Evolutionary conservation across 768 basidiomycete species (phyloP).

Genomic region (Lentinula detonsa): DNA sequence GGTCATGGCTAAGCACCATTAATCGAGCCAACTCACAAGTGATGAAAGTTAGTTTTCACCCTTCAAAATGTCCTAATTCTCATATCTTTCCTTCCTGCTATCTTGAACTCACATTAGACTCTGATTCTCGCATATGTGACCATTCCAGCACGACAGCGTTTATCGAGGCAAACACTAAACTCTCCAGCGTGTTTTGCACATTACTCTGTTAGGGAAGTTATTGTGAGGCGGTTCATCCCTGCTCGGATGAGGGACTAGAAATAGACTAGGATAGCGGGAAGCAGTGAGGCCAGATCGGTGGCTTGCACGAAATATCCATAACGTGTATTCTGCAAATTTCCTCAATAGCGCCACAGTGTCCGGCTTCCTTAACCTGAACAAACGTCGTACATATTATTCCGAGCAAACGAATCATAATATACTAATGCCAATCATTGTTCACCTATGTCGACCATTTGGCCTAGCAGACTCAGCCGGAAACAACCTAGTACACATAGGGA

Average conservation of each 20-base stretch:
- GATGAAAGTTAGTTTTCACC: constrained; percentile 63
- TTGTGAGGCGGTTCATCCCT: constrained; percentile 80
- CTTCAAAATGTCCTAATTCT: no score
- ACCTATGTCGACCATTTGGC: no score
- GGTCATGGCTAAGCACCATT: constrained; percentile 96
- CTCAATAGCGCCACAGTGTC: no score
- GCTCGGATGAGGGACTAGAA: constrained; percentile 83
- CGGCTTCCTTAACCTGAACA: no score
- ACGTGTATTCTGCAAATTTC: no score
- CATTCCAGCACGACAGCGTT: constrained; percentile 69
- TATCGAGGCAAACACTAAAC: constrained; percentile 43
- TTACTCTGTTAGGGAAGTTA: constrained; percentile 82
- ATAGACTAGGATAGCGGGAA: no score
- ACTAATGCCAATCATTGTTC: background rate
- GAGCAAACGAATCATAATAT: background rate
- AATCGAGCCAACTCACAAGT: constrained; percentile 97
- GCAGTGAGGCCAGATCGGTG: no score
- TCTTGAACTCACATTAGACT: constrained; percentile 48
- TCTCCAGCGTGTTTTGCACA: constrained; percentile 72
- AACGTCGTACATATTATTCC: background rate
- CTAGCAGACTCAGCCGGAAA: background rate
- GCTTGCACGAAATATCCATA: no score
- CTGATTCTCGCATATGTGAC: constrained; percentile 88
- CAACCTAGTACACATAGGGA: constrained; percentile 69
- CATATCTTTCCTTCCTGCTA: no score